These are phyloP conservation scores for Boletales sp. DNA, from an alignment of 768 basidiomycete species.

Conservation along the genomic window DNA sequence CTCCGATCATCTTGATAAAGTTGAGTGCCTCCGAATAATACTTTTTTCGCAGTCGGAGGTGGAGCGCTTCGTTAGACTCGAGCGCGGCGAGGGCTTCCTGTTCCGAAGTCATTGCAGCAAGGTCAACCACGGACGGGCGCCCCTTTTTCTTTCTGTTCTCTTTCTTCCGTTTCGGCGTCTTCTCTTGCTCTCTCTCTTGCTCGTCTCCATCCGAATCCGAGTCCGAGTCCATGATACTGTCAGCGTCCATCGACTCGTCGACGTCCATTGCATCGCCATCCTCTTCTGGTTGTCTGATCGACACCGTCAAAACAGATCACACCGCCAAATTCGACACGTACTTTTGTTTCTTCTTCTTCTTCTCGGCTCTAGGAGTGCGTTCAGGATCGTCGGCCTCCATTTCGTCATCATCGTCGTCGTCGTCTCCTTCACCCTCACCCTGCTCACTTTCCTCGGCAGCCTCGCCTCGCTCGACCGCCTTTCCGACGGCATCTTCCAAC, in stretches of 20 bases:
- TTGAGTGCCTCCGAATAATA: conserved; percentile 82
- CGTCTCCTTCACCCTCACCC: conserved; percentile 36
- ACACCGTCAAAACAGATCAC: conserved; percentile 8
- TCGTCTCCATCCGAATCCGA: conserved; percentile 42
- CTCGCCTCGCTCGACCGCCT: conserved; percentile 49
- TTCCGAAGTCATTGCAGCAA: conserved; percentile 65
- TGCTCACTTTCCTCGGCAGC: conserved; percentile 36
- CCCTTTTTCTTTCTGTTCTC: conserved; percentile 46
- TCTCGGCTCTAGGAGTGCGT: conserved; percentile 25
- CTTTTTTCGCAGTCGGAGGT: conserved; percentile 72
- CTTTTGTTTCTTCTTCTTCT: conserved; percentile 32
- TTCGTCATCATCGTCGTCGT: conserved; percentile 32
- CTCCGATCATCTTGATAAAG: conserved; percentile 72
- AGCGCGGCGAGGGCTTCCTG: conserved; percentile 68
- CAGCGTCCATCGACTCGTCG: conserved; percentile 40
- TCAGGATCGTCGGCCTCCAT: conserved; percentile 24
- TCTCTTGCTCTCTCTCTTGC: conserved; percentile 7
- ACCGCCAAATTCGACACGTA: background rate
- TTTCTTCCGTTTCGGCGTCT: conserved; percentile 31
- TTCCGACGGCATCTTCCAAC: conserved; percentile 65
- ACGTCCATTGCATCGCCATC: conserved; percentile 56
- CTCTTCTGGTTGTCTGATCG: conserved; percentile 21
- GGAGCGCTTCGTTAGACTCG: conserved; percentile 60
- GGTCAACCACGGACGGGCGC: conserved; percentile 68
- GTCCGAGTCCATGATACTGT: conserved; percentile 39